Percentiles rank a stretch among this genome's conserved stretches.
Evolutionary conservation across 805 yeast species (phyloP).

Genomic region (Phaffomyces opuntiae): DNA sequence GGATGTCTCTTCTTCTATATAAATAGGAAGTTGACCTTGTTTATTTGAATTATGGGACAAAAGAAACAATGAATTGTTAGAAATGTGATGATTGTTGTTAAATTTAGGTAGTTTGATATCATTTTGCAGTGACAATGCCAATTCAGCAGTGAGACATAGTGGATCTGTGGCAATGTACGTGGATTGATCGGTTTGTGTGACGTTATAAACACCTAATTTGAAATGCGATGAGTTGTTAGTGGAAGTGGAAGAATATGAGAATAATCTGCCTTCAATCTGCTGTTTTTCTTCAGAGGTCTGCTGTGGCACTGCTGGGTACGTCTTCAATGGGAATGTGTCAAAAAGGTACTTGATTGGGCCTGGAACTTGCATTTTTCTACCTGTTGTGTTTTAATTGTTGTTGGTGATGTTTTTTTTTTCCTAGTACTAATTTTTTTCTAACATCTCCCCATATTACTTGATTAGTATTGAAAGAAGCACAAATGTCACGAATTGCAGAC

Average conservation of each 20-base stretch:
- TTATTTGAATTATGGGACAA: slow-evolving; percentile 44
- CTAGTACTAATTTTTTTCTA: not conserved
- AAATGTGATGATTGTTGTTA: slow-evolving; percentile 10
- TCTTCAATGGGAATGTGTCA: slow-evolving; percentile 43
- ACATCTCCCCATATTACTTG: too few species aligned
- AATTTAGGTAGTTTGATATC: slow-evolving; percentile 34
- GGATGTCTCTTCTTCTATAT: slow-evolving; percentile 40
- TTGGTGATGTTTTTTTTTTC: not conserved
- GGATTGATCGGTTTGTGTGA: slow-evolving; percentile 25
- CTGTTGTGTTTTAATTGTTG: not conserved
- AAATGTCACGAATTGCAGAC: slow-evolving; percentile 1
- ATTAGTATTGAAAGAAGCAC: not conserved
- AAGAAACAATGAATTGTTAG: slow-evolving; percentile 31
- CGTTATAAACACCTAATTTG: slow-evolving; percentile 48
- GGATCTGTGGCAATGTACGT: slow-evolving; percentile 51
- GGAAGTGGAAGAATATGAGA: slow-evolving; percentile 10
- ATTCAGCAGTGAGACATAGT: slow-evolving; percentile 39
- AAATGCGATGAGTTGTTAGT: slow-evolving; percentile 24
- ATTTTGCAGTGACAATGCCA: slow-evolving; percentile 41
- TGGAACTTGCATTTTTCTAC: slow-evolving; percentile 25
- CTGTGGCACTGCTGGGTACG: slow-evolving; percentile 32
- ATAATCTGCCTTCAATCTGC: slow-evolving; percentile 21
- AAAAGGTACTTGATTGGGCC: slow-evolving; percentile 37
- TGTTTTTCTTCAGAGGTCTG: slow-evolving; percentile 22
- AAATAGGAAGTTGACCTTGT: slow-evolving; percentile 45